Percentiles rank a stretch among this genome's conserved stretches.
phyloP scores from a whole-genome alignment of 2,329 filamentous ascomycete genomes.

The Hymenoscyphus repandus region DNA sequence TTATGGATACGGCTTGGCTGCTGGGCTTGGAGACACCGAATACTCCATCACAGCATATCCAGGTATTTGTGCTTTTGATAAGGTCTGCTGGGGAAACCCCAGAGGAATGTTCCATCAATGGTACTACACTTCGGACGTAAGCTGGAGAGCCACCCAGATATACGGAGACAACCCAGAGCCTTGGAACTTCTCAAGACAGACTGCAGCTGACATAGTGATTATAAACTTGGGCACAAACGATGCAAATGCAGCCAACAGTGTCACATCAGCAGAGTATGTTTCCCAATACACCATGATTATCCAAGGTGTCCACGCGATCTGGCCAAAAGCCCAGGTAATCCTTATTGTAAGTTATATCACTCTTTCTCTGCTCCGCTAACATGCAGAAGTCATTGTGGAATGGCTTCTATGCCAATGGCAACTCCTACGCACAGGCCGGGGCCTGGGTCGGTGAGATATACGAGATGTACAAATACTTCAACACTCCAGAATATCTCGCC shows the following conservation, averaged over 20 bases:
- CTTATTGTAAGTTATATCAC: conserved; percentile 38
- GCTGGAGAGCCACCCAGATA: conserved; percentile 15
- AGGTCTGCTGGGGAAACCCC: conserved; percentile 49
- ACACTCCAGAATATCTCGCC: conserved; percentile 38
- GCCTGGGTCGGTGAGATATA: conserved; percentile 47
- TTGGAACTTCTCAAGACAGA: conserved; percentile 40
- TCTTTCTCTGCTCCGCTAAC: conserved; percentile 1
- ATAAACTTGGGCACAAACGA: conserved; percentile 46
- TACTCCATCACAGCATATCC: conserved; percentile 54
- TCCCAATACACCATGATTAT: conserved; percentile 41
- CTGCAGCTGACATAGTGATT: conserved; percentile 40
- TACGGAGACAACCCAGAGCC: conserved; percentile 37
- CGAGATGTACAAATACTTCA: conserved; percentile 48
- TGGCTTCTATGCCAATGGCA: conserved; percentile 46
- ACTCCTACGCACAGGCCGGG: conserved; percentile 42
- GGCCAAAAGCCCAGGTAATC: conserved; percentile 41
- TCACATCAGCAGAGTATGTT: conserved; percentile 35
- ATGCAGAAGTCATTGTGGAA: conserved; percentile 45
- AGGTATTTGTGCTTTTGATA: conserved; percentile 51
- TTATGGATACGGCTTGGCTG: conserved; percentile 50
- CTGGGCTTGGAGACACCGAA: conserved; percentile 53
- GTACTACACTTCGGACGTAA: conserved; percentile 52
- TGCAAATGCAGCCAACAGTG: conserved; percentile 37
- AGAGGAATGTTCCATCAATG: conserved; percentile 50
- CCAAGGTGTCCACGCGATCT: conserved; percentile 42